Conservation (phyloP, 139 green algal species). For the Gonium pectorale region DNA sequence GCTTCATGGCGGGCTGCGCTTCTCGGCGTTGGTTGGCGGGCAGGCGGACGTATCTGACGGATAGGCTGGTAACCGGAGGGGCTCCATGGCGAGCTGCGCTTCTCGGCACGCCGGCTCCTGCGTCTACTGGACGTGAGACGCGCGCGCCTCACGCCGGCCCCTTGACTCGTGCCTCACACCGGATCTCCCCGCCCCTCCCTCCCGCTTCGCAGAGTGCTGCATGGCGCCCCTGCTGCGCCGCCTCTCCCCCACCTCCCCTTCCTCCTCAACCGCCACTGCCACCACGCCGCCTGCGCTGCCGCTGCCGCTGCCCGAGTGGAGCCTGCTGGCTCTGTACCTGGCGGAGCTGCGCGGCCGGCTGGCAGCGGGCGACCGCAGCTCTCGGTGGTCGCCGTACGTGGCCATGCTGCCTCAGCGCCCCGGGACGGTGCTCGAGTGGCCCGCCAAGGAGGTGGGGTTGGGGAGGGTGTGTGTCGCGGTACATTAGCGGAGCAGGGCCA, state of each 20-base stretch:
- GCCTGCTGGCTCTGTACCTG: constrained; percentile 36
- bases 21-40: too few species aligned
- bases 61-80: too few species aligned
- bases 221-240: constrained; percentile 24
- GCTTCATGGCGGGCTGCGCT: too few species aligned
- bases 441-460: constrained; percentile 14
- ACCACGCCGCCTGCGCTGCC: neutral
- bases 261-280: too few species aligned
- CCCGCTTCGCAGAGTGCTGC: constrained; percentile 12
- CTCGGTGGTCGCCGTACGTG: constrained; percentile 14
- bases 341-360: constrained; percentile 24
- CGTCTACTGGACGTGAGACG: too few species aligned
- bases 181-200: neutral
- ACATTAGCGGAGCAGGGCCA: neutral
- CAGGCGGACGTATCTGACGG: too few species aligned
- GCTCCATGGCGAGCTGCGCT: neutral
- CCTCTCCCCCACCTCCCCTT: neutral
- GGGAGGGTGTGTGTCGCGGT: neutral
- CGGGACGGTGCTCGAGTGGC: constrained; percentile 37
- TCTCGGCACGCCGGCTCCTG: too few species aligned
- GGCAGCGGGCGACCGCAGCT: neutral
- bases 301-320: constrained; percentile 38
- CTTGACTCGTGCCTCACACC: too few species aligned
- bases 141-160: too few species aligned
- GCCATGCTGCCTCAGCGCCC: constrained; percentile 14